Percentiles rank a stretch among this genome's conserved stretches.
These are phyloP conservation scores for Sphaerulina vaccinii DNA, from an alignment of 2,329 filamentous ascomycete genomes.

Conservation along the genomic window DNA sequence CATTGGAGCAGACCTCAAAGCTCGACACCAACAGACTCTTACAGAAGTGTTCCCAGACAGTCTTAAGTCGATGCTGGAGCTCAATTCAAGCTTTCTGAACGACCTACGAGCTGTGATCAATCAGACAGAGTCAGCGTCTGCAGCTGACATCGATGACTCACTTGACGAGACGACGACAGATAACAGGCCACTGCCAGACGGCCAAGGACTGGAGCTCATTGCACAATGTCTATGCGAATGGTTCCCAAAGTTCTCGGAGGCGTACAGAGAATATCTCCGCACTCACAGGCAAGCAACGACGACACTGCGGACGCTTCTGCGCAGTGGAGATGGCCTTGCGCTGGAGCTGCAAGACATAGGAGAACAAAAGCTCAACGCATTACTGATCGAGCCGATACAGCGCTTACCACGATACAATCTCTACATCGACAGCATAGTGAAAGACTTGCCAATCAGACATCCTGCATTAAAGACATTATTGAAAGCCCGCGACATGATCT, in stretches of 20 bases:
- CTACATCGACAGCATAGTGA: constrained; percentile 92
- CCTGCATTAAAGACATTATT: constrained; percentile 80
- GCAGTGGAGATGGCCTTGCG: constrained; percentile 74
- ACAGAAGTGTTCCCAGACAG: constrained; percentile 78
- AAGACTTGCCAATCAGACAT: constrained; percentile 79
- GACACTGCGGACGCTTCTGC: constrained; percentile 74
- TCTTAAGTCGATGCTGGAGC: constrained; percentile 73
- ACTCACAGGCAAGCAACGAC: constrained; percentile 85
- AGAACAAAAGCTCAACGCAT: constrained; percentile 85
- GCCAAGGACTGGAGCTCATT: constrained; percentile 67
- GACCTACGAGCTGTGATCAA: constrained; percentile 75
- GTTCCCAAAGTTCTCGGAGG: constrained; percentile 88
- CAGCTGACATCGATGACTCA: constrained; percentile 68
- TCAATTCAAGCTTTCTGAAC: constrained; percentile 78
- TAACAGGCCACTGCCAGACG: constrained; percentile 51
- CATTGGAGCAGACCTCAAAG: constrained; percentile 75
- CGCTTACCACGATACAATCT: constrained; percentile 90
- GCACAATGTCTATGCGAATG: constrained; percentile 81
- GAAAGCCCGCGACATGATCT: constrained; percentile 87
- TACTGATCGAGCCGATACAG: constrained; percentile 95
- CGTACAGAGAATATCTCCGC: constrained; percentile 90
- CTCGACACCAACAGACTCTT: constrained; percentile 50
- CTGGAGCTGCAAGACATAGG: constrained; percentile 77
- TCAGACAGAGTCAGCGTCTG: constrained; percentile 76
- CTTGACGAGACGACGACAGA: constrained; percentile 55